These are phyloP conservation scores for Aspergillus eucalypticola DNA, from an alignment of 2,329 filamentous ascomycete genomes.

Conservation along the genomic window DNA sequence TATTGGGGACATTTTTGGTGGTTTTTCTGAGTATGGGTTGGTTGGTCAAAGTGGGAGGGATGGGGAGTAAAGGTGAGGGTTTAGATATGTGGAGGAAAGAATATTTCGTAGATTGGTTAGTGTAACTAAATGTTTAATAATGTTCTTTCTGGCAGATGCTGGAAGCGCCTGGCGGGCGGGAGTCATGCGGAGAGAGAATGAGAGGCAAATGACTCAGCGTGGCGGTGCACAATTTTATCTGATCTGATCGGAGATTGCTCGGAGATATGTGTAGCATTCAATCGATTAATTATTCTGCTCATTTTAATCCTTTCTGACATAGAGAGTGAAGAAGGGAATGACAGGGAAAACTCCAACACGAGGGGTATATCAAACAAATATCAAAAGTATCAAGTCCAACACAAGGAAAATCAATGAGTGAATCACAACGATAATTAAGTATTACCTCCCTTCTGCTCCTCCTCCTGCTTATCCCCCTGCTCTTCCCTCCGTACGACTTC, in stretches of 20 bases:
- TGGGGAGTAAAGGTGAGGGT: neutral
- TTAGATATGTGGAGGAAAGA: neutral
- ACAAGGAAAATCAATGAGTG: neutral
- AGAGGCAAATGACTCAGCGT: constrained; percentile 18
- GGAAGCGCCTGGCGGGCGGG: constrained; percentile 12
- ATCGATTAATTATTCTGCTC: too few relatives aligned
- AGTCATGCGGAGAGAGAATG: constrained; percentile 23
- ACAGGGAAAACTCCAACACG: constrained; percentile 13
- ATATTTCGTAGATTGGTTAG: neutral
- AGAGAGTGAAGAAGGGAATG: neutral
- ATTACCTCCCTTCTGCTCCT: neutral
- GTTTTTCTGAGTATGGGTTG: neutral
- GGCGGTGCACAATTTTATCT: constrained; percentile 18
- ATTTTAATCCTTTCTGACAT: neutral
- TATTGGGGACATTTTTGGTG: neutral
- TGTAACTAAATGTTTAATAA: neutral
- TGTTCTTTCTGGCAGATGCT: constrained; percentile 11
- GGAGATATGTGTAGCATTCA: constrained; percentile 10
- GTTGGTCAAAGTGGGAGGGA: neutral
- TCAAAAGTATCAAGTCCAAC: neutral
- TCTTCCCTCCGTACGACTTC: neutral
- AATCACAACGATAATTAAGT: neutral
- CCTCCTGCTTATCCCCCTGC: neutral
- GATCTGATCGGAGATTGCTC: constrained; percentile 14
- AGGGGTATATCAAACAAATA: constrained; percentile 17